Evolutionary conservation across 2,329 filamentous ascomycete genomes (phyloP).

Genomic region (Chrysosporium keratinophilum): DNA sequence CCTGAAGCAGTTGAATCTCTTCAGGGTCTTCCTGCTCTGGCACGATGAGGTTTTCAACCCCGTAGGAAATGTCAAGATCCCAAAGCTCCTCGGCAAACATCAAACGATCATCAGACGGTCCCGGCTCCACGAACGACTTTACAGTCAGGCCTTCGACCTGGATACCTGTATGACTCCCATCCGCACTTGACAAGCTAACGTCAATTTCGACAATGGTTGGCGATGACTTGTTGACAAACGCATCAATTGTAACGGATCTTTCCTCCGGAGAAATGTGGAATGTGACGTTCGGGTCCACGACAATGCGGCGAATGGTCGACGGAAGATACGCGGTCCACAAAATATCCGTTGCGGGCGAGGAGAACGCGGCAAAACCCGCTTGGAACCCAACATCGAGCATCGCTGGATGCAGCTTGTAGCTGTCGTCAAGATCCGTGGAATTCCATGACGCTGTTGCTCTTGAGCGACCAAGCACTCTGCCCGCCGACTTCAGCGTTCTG

Average conservation of each 20-base stretch:
- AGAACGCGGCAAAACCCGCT: conserved; percentile 12
- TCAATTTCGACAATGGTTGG: not conserved
- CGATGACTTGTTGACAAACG: not conserved
- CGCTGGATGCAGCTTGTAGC: conserved; percentile 13
- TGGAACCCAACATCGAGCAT: conserved; percentile 18
- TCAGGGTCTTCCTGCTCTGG: not conserved
- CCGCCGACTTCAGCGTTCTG: conserved; percentile 10
- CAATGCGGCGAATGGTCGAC: not conserved
- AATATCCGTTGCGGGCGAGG: conserved; percentile 11
- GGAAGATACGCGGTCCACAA: conserved; percentile 14
- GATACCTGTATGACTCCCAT: not conserved
- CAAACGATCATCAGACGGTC: not conserved
- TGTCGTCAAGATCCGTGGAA: not conserved
- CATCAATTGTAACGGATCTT: not conserved
- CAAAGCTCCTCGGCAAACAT: not conserved
- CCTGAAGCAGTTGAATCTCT: not conserved
- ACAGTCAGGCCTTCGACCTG: not conserved
- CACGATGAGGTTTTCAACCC: not conserved
- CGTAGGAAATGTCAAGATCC: not conserved
- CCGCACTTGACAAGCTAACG: not conserved
- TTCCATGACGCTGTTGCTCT: not conserved
- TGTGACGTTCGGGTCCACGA: not conserved
- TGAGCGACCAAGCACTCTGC: not conserved
- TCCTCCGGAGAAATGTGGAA: not conserved
- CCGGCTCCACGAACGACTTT: not conserved